Percentiles rank a stretch among this genome's conserved stretches.
Evolutionary conservation across 306 rosid species (phyloP).

Genomic region (Ormosia semicastrata): DNA sequence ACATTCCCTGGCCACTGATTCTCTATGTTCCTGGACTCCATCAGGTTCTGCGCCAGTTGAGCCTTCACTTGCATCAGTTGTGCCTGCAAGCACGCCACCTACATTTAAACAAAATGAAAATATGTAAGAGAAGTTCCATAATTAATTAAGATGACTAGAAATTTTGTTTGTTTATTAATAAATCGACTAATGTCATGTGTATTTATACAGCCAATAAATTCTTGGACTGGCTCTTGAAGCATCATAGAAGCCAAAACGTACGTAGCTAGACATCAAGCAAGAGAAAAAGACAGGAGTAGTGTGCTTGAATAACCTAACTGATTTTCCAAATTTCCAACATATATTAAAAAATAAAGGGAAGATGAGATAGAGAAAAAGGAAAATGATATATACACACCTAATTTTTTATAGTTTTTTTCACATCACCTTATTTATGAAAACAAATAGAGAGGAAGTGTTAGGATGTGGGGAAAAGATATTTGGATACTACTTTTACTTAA

Average conservation of each 20-base stretch:
- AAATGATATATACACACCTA: no score
- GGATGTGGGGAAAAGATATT: no score
- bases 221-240: slow-evolving; percentile 36
- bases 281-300: slow-evolving; percentile 37
- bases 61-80: slow-evolving; percentile 83
- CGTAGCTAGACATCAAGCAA: background rate
- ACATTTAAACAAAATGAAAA: background rate
- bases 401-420: no score
- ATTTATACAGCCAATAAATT: slow-evolving; percentile 21
- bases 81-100: slow-evolving; percentile 94
- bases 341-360: no score
- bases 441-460: no score
- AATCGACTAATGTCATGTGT: slow-evolving; percentile 18
- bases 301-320: slow-evolving; percentile 27
- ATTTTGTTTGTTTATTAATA: slow-evolving; percentile 23
- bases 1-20: slow-evolving; percentile 49
- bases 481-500: no score
- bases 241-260: slow-evolving; percentile 20
- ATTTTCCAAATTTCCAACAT: slow-evolving; percentile 25
- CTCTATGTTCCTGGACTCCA: slow-evolving; percentile 47
- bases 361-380: background rate
- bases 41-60: slow-evolving; percentile 65
- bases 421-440: no score
- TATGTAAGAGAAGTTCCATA: background rate
- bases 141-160: background rate